Evolutionary conservation across 495 filamentous ascomycete genomes (phyloP), one percentile per base, ranked within the genome.

Genomic region (Penicillium pancosmium): DNA sequence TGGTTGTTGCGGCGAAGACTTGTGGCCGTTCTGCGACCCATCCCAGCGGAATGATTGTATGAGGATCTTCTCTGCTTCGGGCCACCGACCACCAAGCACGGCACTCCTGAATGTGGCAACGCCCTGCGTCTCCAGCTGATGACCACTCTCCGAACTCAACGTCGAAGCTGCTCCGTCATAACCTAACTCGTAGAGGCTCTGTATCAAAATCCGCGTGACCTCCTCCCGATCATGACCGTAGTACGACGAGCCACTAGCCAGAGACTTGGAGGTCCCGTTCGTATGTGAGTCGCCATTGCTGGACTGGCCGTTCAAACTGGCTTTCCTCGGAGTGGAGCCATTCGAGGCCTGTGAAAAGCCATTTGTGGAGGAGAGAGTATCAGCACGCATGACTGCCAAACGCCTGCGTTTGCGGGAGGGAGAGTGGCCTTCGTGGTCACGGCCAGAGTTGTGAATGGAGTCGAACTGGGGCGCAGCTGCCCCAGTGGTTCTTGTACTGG

Each of bases 191-290:
- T 83, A 79, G 50, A 99, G 74, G 35, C 91, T 89, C 73, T 99
- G 94, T 64, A 98, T 95, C 60, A 97, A 72, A 52, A 99, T 90
- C 52, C 94, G 82, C 7, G 94, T 94, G 11, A 98, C 88, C 74
- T 99, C 93, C 77, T 95, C 93, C 67, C 92, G 87, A 69, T 93
- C 87, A 69, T 99, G 93, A 19, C 91, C 92, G 61, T 84, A 88
- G 67, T 86, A 91, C 50, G 77, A 76, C 11, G 75, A 56, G 59
- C 69, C 64, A n/a, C 5, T n/a, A 11, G 69, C 58, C 21, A 67
- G 66, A 16, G 71, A 62, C 63, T 78, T 78, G 47, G 65, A 70
- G 27, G 71, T 68, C 27, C 83, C 83, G 60, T 86, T 86, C 5
- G 73, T 73, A 40, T 78, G 69, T 21, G 70, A 61, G 34, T 69